Base-by-base conservation (phyloP, 192 early-diverging fungal genomes). In the Irineochytrium annulatum region DNA sequence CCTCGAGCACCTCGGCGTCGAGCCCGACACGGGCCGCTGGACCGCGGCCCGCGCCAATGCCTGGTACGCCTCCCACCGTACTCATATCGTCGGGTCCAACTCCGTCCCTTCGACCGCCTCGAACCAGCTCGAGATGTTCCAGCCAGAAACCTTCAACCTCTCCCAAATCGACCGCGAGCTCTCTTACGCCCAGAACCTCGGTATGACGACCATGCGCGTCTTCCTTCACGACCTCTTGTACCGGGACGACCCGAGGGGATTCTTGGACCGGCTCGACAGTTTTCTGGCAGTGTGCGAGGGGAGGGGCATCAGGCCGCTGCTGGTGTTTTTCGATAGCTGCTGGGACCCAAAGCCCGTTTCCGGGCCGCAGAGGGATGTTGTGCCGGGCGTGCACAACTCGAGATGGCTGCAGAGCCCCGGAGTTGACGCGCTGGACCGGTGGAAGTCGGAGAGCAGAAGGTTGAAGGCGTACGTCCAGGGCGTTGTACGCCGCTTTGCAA, bases 111-210 rank as follows among this genome's bases (percentile, higher is more conserved):
- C 54, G 14, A 55, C 54, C 6, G 54, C 54, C 14, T 55, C 54
- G 22, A 55, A 55, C 30, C 54, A 55, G 35, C 54, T 55, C 14
- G 54, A 55, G 22, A 55, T 55, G 54, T 55, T 55, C 54, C 54
- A 55, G 31, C 11, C 28, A 19, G 28, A 27, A 55, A 35, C 54
- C 17, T 55, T 55, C 30, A 27, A 55, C 35, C 54, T 34, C 13
- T 16, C n/a, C 31, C 17, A 28, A 22, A 55, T 55, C 30, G 54
- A 55, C 30, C 54, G 54, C 22, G 54, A 55, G 11, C 32, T 55
- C 16, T 8, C 19, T 34, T 22, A 34, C 13, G 54, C 54, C 11
- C 14, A 11, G 13, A 16, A 28, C 6, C 8, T 55, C 35, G 54
- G 54, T 16, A 55, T 55, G 54, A 55, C 29, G 30, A 55, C 54